Conservation (phyloP, 2,329 filamentous ascomycete species). For the Thielaviopsis populi region DNA sequence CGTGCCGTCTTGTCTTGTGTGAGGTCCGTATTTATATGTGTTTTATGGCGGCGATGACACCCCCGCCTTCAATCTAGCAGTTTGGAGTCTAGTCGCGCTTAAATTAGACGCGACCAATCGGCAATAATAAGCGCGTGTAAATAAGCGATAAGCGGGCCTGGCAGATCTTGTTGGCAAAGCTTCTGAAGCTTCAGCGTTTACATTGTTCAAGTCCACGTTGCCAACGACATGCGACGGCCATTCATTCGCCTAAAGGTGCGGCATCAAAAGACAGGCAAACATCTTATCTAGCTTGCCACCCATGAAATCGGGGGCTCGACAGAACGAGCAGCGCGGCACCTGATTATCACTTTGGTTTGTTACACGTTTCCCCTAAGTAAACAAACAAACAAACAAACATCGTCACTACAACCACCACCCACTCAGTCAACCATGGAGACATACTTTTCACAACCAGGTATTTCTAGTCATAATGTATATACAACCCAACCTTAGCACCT, state of each 20-base stretch:
- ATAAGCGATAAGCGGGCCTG: neutral
- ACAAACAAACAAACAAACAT: constrained; percentile 1
- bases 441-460: constrained; percentile 48
- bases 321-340: too few relatives aligned
- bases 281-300: too few relatives aligned
- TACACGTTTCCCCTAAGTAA: neutral
- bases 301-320: too few relatives aligned
- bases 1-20: neutral
- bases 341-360: neutral
- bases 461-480: constrained; percentile 56
- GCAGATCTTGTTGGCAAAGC: constrained; percentile 2
- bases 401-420: constrained; percentile 12
- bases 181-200: neutral
- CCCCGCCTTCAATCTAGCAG: neutral
- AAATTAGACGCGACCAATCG: neutral
- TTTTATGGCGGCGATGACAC: neutral
- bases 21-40: neutral
- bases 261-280: too few relatives aligned
- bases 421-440: constrained; percentile 27
- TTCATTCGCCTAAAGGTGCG: too few relatives aligned
- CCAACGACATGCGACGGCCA: neutral
- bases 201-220: neutral
- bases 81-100: neutral
- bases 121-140: neutral
- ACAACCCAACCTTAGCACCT: neutral